phyloP scores from a whole-genome alignment of 345 rosid genomes.

The Clausena lansium region DNA sequence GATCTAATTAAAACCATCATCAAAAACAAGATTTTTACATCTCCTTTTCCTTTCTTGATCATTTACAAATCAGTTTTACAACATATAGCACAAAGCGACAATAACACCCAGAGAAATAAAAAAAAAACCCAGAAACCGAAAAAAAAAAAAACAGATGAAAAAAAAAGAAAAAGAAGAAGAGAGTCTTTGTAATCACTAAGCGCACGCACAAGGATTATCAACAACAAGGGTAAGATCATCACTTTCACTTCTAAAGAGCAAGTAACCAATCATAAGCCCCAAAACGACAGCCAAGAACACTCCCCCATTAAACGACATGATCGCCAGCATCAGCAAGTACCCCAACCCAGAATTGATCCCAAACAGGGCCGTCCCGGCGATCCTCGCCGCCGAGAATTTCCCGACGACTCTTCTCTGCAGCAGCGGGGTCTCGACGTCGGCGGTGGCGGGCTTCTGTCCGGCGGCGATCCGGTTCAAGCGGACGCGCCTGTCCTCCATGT shows the following conservation, averaged over 20 bases:
- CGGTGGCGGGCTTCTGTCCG: slow-evolving; percentile 9
- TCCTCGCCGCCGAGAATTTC: slow-evolving; percentile 22
- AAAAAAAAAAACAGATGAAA: too few relatives aligned
- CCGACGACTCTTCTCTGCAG: background rate
- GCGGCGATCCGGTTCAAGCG: slow-evolving; percentile 33
- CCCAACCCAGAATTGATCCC: slow-evolving; percentile 71
- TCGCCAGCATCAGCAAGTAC: slow-evolving; percentile 75
- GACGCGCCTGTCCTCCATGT: slow-evolving; percentile 57
- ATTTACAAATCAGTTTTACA: too few relatives aligned
- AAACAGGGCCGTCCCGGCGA: slow-evolving; percentile 43
- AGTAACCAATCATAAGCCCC: slow-evolving; percentile 65
- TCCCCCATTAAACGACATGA: slow-evolving; percentile 89
- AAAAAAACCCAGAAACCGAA: background rate
- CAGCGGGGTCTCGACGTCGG: slow-evolving; percentile 19
- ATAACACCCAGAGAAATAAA: background rate
- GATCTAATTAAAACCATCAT: background rate
- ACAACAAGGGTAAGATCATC: slow-evolving; percentile 25
- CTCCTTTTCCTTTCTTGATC: too few relatives aligned
- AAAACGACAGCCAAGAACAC: slow-evolving; percentile 66
- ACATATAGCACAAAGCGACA: background rate
- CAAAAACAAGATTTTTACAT: too few relatives aligned
- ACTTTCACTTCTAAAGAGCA: slow-evolving; percentile 44
- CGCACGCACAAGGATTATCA: slow-evolving; percentile 66
- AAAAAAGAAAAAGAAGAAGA: too few relatives aligned
- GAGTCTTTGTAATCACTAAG: slow-evolving; percentile 16